A percentile compares a stretch with the other conserved stretches of the same genome.
Evolutionary conservation across 208 protist species (phyloP).

Genomic region (Wallacemonas rigidus): DNA sequence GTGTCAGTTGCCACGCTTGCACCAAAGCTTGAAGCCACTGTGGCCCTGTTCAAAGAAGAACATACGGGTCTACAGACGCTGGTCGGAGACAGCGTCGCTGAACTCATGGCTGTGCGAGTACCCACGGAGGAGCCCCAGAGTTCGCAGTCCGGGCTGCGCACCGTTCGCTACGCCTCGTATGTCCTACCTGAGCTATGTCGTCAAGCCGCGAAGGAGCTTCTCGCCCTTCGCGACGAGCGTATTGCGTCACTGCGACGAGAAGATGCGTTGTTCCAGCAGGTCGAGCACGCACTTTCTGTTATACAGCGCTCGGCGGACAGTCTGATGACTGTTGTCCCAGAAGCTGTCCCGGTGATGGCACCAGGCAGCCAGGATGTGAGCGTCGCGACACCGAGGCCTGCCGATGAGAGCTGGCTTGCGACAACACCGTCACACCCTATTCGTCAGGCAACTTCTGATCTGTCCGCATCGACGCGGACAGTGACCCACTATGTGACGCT

Average conservation of each 20-base stretch:
- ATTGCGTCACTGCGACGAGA: background rate
- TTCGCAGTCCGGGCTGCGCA: background rate
- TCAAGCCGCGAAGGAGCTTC: background rate
- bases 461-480: background rate
- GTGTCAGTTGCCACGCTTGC: background rate
- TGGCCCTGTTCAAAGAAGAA: background rate
- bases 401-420: background rate
- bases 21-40: background rate
- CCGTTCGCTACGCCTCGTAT: conserved; percentile 12
- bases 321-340: background rate
- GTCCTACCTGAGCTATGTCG: conserved; percentile 16
- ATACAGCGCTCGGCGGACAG: background rate
- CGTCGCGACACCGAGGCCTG: background rate
- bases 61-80: background rate
- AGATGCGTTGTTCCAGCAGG: background rate
- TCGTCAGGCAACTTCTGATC: background rate
- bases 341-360: background rate
- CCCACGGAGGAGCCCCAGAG: background rate
- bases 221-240: conserved; percentile 2
- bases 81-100: background rate
- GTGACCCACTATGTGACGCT: background rate
- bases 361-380: background rate
- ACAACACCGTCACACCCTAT: background rate
- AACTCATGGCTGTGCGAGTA: background rate
- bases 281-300: background rate